Conservation (phyloP, 75 land plant species). For the Isoetes taiwanensis region DNA sequence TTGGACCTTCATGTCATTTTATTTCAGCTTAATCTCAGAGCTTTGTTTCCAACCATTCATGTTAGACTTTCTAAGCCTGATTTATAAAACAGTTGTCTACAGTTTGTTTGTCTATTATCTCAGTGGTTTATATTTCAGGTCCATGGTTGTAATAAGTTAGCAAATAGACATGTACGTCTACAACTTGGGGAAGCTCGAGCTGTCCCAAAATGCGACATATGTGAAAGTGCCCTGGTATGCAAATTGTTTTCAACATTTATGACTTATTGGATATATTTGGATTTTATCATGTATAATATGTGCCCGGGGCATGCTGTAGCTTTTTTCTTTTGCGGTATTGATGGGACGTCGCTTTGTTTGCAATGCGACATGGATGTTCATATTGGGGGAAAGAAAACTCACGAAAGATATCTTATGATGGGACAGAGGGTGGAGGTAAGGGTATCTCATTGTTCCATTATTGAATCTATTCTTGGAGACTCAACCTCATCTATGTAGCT, state of each 20-base stretch:
- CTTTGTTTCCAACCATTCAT: no score
- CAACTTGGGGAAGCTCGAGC: constrained; percentile 65
- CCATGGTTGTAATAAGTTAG: constrained; percentile 37
- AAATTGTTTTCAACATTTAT: no score
- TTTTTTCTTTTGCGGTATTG: constrained; percentile 87
- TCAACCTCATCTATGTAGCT: constrained; percentile 17
- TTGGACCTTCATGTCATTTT: no score
- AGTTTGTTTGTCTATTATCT: no score
- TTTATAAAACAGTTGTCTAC: no score
- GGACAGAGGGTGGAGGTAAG: constrained; percentile 91
- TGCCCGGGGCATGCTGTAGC: constrained; percentile 27
- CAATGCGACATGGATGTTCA: constrained; percentile 97
- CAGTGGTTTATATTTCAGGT: constrained; percentile 22
- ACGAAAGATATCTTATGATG: constrained; percentile 77
- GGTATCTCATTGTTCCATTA: background rate
- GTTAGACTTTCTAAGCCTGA: no score
- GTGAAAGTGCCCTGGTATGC: constrained; percentile 93
- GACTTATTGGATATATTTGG: no score
- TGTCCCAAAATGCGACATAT: constrained; percentile 78
- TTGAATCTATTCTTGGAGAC: constrained; percentile 18
- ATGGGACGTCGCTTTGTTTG: constrained; percentile 87
- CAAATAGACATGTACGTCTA: constrained; percentile 67
- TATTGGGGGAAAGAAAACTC: constrained; percentile 94
- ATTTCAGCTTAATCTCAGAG: no score
- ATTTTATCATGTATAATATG: background rate